phyloP scores from a whole-genome alignment of 2,329 filamentous ascomycete species.

The Aspergillus fijiensis region DNA sequence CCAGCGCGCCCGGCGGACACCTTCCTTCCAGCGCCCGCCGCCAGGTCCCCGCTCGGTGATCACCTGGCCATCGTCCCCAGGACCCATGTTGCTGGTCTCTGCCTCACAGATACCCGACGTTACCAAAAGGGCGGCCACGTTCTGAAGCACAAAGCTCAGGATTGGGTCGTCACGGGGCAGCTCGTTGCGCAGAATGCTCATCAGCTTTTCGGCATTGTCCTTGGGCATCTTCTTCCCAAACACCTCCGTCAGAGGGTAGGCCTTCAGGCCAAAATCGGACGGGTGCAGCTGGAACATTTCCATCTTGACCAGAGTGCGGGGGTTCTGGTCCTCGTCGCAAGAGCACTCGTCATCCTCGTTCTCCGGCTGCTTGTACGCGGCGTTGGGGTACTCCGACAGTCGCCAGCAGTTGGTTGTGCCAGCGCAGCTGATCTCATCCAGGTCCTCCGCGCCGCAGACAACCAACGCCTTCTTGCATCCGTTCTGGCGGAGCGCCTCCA shows the following conservation, averaged over 20 bases:
- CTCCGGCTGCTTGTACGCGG: slow-evolving; percentile 39
- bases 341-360: slow-evolving; percentile 48
- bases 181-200: slow-evolving; percentile 71
- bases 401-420: slow-evolving; percentile 88
- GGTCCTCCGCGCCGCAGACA: slow-evolving; percentile 89
- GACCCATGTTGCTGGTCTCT: slow-evolving; percentile 74
- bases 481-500: slow-evolving; percentile 73
- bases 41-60: slow-evolving; percentile 80
- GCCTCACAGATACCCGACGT: slow-evolving; percentile 83
- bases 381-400: slow-evolving; percentile 56
- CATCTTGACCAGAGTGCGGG: slow-evolving; percentile 55
- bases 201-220: slow-evolving; percentile 84
- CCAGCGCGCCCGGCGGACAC: slow-evolving; percentile 81
- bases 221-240: slow-evolving; percentile 80
- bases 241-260: slow-evolving; percentile 73
- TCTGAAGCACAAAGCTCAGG: slow-evolving; percentile 89
- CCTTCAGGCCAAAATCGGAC: slow-evolving; percentile 78
- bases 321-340: slow-evolving; percentile 41
- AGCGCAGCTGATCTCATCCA: slow-evolving; percentile 93
- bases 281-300: slow-evolving; percentile 78
- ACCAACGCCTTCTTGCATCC: slow-evolving; percentile 82
- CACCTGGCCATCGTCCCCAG: slow-evolving; percentile 76
- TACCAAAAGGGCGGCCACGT: slow-evolving; percentile 85
- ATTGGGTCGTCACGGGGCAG: slow-evolving; percentile 76
- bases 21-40: slow-evolving; percentile 91